Evolutionary conservation across 2,329 filamentous ascomycete species (phyloP), one percentile per base, ranked within the genome.

Genomic region (Massarina eburnea): DNA sequence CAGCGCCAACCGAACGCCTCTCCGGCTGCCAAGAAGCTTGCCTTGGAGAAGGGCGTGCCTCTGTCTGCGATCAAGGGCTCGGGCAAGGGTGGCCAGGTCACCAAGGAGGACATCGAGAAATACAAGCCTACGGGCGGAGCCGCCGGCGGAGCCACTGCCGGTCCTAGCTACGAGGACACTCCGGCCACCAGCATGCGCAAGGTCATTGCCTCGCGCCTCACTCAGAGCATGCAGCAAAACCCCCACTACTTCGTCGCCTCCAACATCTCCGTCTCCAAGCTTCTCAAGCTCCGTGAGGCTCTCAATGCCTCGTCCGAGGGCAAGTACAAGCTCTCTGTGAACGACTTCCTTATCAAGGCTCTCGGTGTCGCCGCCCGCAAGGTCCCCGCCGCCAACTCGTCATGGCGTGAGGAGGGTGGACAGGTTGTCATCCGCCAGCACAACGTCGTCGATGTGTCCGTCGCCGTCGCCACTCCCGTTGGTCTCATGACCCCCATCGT

Each of bases 241-340:
- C 94, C 94, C 50, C 94, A 97, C 82, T 99, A 95, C 84, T 99
- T 92, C 71, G 92, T 99, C 65, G 89, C 89, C 63, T 87, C 90
- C 64, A 84, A 84, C 61, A 82, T 99, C 68, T 97, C 92, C 47
- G 94, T 99, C 55, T 82, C 80, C 73, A 97, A 97, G 83, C 88
- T 99, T 39, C 79, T 96, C 66, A 97, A 96, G 81, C 91, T 99
- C 62, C 91, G 94, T 66, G 83, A 89, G 76, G 91, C 92, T 48
- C 84, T 99, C 59, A 99, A 99, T 78, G 83, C 84, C 68, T 85
- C 88, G 10, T 80, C 89, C 38, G 86, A 96, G 53, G 94, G 92
- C 76, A 85, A 91, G 75, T 99, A 96, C 84, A 99, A 96, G 84
- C 88, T 99, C 48, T 96, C 91, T n/a, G 90, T 99, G 76, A 99